phyloP scores from a whole-genome alignment of 2,329 filamentous ascomycete species.

The Paraphoma chrysanthemicola region DNA sequence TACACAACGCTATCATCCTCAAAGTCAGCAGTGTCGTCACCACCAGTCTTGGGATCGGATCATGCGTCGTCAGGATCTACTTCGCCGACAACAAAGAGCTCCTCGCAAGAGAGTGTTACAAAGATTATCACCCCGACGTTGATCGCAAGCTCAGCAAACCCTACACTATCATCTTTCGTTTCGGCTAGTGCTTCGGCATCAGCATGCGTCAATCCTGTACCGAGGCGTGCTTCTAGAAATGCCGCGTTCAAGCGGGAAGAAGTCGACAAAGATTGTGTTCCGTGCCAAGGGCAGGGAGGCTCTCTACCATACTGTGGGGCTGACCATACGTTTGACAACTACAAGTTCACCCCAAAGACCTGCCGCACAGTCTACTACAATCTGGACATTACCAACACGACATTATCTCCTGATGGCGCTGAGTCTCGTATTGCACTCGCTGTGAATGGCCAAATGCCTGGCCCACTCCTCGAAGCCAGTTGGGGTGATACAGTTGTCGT shows the following conservation, averaged over 20 bases:
- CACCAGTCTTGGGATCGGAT: background rate
- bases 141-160: conserved; percentile 13
- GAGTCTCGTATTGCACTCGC: conserved; percentile 70
- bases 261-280: conserved; percentile 19
- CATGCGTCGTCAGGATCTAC: background rate
- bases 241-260: conserved; percentile 9
- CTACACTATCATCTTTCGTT: conserved; percentile 7
- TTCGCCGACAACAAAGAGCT: background rate
- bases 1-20: background rate
- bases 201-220: conserved; percentile 9
- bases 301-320: conserved; percentile 40
- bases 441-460: conserved; percentile 68
- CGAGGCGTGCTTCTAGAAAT: conserved; percentile 2
- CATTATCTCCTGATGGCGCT: conserved; percentile 67
- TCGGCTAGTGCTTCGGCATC: conserved; percentile 15
- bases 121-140: conserved; percentile 7
- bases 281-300: conserved; percentile 42
- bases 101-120: background rate
- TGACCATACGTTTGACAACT: conserved; percentile 45
- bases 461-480: conserved; percentile 67
- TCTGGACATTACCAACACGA: conserved; percentile 48
- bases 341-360: conserved; percentile 47
- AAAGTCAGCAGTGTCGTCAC: background rate
- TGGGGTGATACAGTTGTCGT: conserved; percentile 56
- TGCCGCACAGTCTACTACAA: conserved; percentile 49